Base-by-base conservation (phyloP, 768 basidiomycete species). In the Naganishia vaughanmartiniae region DNA sequence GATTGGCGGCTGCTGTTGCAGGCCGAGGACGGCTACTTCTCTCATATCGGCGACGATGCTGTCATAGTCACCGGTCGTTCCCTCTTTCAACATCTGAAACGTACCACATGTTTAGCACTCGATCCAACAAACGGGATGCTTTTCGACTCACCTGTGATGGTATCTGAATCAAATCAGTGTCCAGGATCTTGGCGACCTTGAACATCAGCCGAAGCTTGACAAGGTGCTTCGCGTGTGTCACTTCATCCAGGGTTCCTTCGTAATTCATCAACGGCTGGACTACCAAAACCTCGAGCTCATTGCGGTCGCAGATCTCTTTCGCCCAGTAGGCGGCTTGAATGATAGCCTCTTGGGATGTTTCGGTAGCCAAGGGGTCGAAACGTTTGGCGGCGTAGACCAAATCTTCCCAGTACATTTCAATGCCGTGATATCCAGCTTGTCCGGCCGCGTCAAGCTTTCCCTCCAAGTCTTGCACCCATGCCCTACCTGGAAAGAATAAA, bases 401-500 rank as follows among this genome's bases (percentile, higher is more conserved):
- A 45, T 63, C 60, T 17, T 63, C 60, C 60, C 60, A 63, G 42
- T 63, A 63, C 60, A 63, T 63, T 46, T 63, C 60, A 24, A 63
- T 28, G 39, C 60, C 60, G 19, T 63, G 60, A n/a, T 63, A 63
- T 46, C 60, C 60, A 42, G 60, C 60, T 26, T 15, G 36, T 63
- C 60, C 60, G 14, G 60, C 60, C 42, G 60, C 60, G 26, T 63
- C 60, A 26, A 63, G 60, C 42, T 63, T 63, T 11, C 60, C 60
- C 42, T 63, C 60, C 60, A 63, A 21, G 30, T 63, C 60, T 2
- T 63, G 60, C 36, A 63, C 60, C 60, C 60, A 63, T n/a, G 60
- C 60, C 30, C 60, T 63, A 26, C 60, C 48, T 51, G 48, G 21
- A 51, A 51, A 24, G 21, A 12, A 3, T 3, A 24, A 3, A n/a